Percentiles rank a stretch among this genome's conserved stretches.
phyloP scores from a whole-genome alignment of 2,329 filamentous ascomycete species.

The Neonectria sp. region DNA sequence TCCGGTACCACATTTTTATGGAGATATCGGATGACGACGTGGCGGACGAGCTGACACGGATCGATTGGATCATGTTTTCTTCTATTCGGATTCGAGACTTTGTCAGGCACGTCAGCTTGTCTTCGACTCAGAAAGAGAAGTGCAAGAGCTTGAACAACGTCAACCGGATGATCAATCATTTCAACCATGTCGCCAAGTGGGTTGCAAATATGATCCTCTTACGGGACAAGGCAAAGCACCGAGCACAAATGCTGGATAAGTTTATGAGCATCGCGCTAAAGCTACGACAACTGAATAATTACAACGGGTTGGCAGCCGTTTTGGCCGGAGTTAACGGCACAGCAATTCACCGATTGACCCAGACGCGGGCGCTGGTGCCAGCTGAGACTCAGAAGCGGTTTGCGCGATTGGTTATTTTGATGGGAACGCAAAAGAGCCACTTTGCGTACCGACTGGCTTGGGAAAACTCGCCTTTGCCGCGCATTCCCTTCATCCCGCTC shows the following conservation, averaged over 20 bases:
- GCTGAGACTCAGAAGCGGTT: conserved; percentile 84
- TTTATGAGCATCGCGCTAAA: conserved; percentile 93
- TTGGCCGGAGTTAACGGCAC: conserved; percentile 93
- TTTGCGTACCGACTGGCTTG: conserved; percentile 97
- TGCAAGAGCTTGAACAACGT: conserved; percentile 87
- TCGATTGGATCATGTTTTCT: conserved; percentile 99
- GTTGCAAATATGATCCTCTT: conserved; percentile 88
- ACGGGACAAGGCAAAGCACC: conserved; percentile 95
- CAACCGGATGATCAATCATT: conserved; percentile 94
- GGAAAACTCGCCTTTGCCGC: conserved; percentile 92
- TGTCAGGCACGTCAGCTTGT: conserved; percentile 89
- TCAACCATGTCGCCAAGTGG: conserved; percentile 88
- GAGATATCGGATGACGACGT: conserved; percentile 87
- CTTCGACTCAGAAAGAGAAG: conserved; percentile 78
- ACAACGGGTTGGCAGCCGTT: conserved; percentile 95
- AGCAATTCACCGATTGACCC: conserved; percentile 84
- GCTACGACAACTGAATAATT: conserved; percentile 93
- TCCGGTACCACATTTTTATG: conserved; percentile 93
- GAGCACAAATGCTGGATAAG: conserved; percentile 91
- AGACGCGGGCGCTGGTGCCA: conserved; percentile 84
- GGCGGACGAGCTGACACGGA: conserved; percentile 91
- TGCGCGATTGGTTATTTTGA: conserved; percentile 88
- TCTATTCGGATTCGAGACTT: conserved; percentile 94
- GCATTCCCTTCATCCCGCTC: conserved; percentile 94
- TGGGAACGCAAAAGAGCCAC: conserved; percentile 93